These are phyloP conservation scores for Ananas comosus DNA, from an alignment of 176 grass and related monocot species.

Conservation along the genomic window DNA sequence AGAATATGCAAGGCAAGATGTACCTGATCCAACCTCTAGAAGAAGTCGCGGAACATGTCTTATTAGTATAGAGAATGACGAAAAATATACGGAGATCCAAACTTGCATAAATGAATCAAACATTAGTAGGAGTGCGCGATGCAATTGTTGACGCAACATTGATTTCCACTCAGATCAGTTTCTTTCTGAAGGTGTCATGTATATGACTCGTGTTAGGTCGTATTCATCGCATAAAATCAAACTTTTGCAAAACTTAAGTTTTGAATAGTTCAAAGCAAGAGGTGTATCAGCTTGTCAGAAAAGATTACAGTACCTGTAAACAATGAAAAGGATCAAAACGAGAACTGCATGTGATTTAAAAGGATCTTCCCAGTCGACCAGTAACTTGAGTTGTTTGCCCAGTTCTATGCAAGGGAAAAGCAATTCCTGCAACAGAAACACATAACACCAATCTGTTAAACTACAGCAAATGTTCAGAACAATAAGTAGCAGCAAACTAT, in stretches of 20 bases:
- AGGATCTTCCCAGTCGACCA: constrained; percentile 77
- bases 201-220: no score
- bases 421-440: constrained; percentile 51
- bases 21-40: constrained; percentile 65
- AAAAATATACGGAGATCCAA: not conserved
- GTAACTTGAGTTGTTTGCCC: constrained; percentile 45
- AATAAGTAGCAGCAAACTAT: not conserved
- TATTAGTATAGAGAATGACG: not conserved
- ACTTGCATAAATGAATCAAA: not conserved
- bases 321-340: constrained; percentile 51
- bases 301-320: constrained; percentile 47
- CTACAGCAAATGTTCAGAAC: not conserved
- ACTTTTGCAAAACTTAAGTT: no score
- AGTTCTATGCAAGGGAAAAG: constrained; percentile 80
- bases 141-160: not conserved
- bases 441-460: not conserved
- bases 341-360: constrained; percentile 77
- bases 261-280: not conserved
- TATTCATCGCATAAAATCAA: no score
- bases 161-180: no score
- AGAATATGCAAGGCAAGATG: constrained; percentile 47
- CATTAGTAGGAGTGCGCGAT: not conserved
- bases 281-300: not conserved
- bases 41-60: not conserved
- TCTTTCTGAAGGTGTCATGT: no score